These are phyloP conservation scores for Pilasporangium apinafurcum DNA, from an alignment of 352 stramenopile genomes.

Conservation along the genomic window DNA sequence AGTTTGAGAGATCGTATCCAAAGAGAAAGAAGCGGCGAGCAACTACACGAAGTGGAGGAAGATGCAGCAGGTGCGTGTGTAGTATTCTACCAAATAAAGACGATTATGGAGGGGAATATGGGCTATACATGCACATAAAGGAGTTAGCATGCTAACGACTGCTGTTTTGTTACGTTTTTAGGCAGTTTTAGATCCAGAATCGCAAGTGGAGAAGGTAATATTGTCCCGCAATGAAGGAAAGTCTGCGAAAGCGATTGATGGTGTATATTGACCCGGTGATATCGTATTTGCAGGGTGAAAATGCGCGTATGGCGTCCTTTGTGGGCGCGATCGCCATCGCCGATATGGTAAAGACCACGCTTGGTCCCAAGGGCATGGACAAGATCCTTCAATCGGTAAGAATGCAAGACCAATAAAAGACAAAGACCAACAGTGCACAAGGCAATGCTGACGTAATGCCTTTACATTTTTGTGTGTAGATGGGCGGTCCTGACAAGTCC, in stretches of 20 bases:
- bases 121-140: background rate
- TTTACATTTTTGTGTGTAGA: constrained; percentile 15
- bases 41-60: no score
- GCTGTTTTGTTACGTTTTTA: constrained; percentile 8
- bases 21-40: background rate
- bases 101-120: constrained; percentile 1
- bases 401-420: no score
- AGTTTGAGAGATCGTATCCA: no score
- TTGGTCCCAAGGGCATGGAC: constrained; percentile 99
- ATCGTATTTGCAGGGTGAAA: constrained; percentile 87
- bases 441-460: background rate
- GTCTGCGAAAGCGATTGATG: background rate
- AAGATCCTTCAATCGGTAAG: constrained; percentile 98
- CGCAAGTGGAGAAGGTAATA: constrained; percentile 71
- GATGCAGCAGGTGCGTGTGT: constrained; percentile 15
- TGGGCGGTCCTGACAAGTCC: constrained; percentile 75
- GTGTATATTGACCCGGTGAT: no score
- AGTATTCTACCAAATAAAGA: no score
- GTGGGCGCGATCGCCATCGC: constrained; percentile 99
- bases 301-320: constrained; percentile 98
- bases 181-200: constrained; percentile 72
- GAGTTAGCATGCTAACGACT: background rate
- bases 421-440: no score
- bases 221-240: background rate
- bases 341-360: constrained; percentile 99